phyloP scores from a whole-genome alignment of 2,329 filamentous ascomycete species.

The Botrytis byssoidea region DNA sequence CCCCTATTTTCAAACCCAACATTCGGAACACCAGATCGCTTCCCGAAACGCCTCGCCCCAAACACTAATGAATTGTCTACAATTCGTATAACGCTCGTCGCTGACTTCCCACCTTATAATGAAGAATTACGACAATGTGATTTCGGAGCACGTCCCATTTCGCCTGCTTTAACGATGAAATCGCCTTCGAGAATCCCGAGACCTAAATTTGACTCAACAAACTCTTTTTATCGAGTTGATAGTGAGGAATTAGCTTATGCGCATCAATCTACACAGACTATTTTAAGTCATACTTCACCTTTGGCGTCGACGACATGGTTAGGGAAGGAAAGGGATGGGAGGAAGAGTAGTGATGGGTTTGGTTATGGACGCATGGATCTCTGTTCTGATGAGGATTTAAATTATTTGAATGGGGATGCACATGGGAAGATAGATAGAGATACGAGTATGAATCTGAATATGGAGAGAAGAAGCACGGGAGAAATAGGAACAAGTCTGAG shows the following conservation, averaged over 20 bases:
- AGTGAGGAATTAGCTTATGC: not conserved
- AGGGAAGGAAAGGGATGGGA: not conserved
- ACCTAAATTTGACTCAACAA: not conserved
- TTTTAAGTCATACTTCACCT: not conserved
- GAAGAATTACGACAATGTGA: not conserved
- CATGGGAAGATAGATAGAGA: not conserved
- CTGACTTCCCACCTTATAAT: conserved; percentile 5
- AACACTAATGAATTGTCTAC: not conserved
- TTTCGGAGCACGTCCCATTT: not conserved
- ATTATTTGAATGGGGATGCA: not conserved
- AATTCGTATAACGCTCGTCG: conserved; percentile 2
- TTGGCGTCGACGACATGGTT: not conserved
- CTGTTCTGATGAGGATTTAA: not conserved
- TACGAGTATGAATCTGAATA: not conserved
- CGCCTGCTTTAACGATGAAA: not conserved
- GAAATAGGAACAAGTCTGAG: not conserved
- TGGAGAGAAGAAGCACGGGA: not conserved
- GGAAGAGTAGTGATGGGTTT: not conserved
- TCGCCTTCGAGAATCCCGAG: not conserved
- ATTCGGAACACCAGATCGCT: not conserved
- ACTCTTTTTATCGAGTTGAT: not conserved
- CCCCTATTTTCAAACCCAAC: not conserved
- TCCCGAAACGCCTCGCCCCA: not conserved
- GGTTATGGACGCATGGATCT: not conserved
- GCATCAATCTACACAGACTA: not conserved